Conservation (phyloP, 108 stramenopile species). For the Poteriospumella lacustris region DNA sequence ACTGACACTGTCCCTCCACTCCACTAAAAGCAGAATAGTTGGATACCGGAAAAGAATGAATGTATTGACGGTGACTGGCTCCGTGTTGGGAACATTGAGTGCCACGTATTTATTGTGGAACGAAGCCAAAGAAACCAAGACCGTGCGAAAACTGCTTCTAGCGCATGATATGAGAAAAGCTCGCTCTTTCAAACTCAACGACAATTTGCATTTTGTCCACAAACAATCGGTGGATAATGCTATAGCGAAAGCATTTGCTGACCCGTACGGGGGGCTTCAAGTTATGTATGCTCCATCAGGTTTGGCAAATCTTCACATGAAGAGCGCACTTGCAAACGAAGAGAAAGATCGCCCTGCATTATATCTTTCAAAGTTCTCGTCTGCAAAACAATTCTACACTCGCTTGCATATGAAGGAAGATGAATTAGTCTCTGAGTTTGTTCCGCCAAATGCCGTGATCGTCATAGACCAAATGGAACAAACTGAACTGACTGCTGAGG, state of each 20-base stretch:
- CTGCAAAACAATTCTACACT: not conserved
- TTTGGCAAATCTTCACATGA: not conserved
- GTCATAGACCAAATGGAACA: slow-evolving; percentile 3
- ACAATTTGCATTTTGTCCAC: slow-evolving; percentile 3
- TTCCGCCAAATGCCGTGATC: not conserved
- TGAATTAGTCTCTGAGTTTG: not conserved
- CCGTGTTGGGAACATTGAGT: not conserved
- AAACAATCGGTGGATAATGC: not conserved
- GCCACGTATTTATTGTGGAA: not conserved
- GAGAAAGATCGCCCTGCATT: not conserved
- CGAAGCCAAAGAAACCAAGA: not conserved
- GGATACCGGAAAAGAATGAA: not conserved
- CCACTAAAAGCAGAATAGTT: no score
- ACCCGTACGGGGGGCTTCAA: not conserved
- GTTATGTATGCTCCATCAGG: not conserved
- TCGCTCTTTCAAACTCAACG: not conserved
- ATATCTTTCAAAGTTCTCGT: not conserved
- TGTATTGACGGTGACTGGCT: not conserved
- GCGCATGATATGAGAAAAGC: not conserved
- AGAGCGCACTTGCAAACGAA: not conserved
- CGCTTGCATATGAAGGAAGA: not conserved
- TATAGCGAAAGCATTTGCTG: not conserved
- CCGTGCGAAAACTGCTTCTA: not conserved
- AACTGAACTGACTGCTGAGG: not conserved
- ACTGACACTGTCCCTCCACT: no score